A percentile compares a stretch with the other conserved stretches of the same genome.
phyloP scores from a whole-genome alignment of 192 early-diverging fungal species.

The Phlyctochytrium arcticum region DNA sequence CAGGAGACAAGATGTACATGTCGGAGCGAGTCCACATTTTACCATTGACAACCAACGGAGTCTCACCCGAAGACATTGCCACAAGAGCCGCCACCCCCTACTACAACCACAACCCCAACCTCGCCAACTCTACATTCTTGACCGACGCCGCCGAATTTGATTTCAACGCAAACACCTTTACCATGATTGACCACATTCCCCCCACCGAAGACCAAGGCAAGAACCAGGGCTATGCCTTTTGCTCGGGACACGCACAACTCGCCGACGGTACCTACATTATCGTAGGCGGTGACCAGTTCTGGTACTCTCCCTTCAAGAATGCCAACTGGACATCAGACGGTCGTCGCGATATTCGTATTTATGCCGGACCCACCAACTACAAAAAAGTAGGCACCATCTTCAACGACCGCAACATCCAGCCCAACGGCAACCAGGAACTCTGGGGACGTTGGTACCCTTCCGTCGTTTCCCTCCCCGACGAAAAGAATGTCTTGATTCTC shows the following conservation, averaged over 20 bases:
- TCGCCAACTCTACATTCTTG: not conserved
- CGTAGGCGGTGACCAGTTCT: constrained; percentile 16
- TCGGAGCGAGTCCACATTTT: constrained; percentile 13
- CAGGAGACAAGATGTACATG: constrained; percentile 11
- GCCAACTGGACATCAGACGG: constrained; percentile 11
- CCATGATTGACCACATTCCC: constrained; percentile 13
- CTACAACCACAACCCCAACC: constrained; percentile 9
- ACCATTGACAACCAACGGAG: not conserved
- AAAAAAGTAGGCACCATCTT: constrained; percentile 1
- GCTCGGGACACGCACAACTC: constrained; percentile 11
- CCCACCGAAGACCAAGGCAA: not conserved
- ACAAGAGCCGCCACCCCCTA: constrained; percentile 1
- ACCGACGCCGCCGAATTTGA: constrained; percentile 19
- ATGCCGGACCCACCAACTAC: not conserved
- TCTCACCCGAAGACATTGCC: not conserved
- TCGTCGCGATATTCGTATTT: constrained; percentile 18
- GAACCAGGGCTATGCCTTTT: constrained; percentile 22
- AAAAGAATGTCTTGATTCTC: constrained; percentile 7
- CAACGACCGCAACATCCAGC: constrained; percentile 10
- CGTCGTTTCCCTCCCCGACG: constrained; percentile 10
- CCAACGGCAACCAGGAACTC: not conserved
- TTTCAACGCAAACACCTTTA: constrained; percentile 6
- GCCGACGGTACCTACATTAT: constrained; percentile 5
- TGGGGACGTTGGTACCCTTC: constrained; percentile 29
- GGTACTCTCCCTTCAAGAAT: not conserved